These are phyloP conservation scores for Solanum hybrid DNA, from an alignment of 305 asterid species.

Conservation along the genomic window DNA sequence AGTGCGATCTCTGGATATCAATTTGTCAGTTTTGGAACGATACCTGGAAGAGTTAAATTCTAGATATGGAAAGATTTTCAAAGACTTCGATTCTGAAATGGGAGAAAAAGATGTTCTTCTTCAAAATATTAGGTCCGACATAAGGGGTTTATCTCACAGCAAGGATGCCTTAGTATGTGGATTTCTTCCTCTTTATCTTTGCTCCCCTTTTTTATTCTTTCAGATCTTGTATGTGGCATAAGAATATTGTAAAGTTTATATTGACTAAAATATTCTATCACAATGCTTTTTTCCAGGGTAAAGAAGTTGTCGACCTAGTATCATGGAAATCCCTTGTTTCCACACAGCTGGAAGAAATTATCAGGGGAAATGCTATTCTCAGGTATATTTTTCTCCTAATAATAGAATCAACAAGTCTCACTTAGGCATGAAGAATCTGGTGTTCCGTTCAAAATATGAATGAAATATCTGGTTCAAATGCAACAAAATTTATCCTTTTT, in stretches of 20 bases:
- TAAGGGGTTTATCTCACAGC: conserved; percentile 54
- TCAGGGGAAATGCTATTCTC: conserved; percentile 57
- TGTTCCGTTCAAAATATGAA: neutral
- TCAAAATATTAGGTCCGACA: conserved; percentile 52
- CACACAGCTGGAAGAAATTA: conserved; percentile 48
- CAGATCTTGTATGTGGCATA: neutral
- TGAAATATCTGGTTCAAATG: neutral
- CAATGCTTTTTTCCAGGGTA: conserved; percentile 40
- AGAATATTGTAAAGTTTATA: neutral
- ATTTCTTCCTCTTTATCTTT: neutral
- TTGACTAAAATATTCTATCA: neutral
- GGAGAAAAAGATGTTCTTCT: conserved; percentile 43
- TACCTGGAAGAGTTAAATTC: conserved; percentile 74
- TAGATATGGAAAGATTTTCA: conserved; percentile 56
- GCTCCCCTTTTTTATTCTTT: neutral
- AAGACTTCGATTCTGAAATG: conserved; percentile 53
- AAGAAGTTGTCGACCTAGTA: conserved; percentile 53
- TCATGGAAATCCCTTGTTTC: conserved; percentile 82
- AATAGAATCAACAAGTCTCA: neutral
- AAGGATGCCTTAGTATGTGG: conserved; percentile 56
- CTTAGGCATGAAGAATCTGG: neutral
- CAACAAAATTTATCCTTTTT: neutral
- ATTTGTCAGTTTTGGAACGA: conserved; percentile 68
- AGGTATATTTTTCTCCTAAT: conserved; percentile 36
- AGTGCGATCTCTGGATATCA: conserved; percentile 76